Conservation (phyloP, 345 rosid genomes). For the Adansonia digitata region DNA sequence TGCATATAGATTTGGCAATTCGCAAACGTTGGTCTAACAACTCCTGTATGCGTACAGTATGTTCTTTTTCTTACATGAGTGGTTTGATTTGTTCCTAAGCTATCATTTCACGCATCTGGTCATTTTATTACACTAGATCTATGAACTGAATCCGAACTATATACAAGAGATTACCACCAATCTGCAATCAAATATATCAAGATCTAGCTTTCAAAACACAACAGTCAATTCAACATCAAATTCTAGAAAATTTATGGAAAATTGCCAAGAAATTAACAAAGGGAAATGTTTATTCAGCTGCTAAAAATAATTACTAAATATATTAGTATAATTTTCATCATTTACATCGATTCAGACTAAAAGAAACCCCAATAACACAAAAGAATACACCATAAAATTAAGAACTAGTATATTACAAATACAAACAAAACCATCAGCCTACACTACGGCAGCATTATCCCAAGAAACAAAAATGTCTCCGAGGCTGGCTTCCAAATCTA, state of each 20-base stretch:
- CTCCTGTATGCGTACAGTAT: too few species aligned
- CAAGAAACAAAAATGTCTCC: constrained; percentile 58
- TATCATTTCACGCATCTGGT: too few species aligned
- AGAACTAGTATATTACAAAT: not conserved
- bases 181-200: too few species aligned
- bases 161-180: too few species aligned
- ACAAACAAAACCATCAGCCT: not conserved
- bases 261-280: not conserved
- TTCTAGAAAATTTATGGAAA: not conserved
- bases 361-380: not conserved
- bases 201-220: too few species aligned
- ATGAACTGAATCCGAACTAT: too few species aligned
- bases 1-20: not conserved
- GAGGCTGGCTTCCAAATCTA: constrained; percentile 52
- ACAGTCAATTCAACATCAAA: too few species aligned
- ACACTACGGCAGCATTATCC: constrained; percentile 32
- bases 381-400: not conserved
- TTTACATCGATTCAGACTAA: not conserved
- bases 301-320: not conserved
- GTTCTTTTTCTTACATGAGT: too few species aligned
- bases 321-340: not conserved
- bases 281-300: not conserved
- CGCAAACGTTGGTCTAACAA: not conserved
- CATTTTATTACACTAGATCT: too few species aligned
- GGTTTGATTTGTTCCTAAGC: too few species aligned